These are phyloP conservation scores for Salvia splendens DNA, from an alignment of 257 asterid genomes.

Conservation along the genomic window DNA sequence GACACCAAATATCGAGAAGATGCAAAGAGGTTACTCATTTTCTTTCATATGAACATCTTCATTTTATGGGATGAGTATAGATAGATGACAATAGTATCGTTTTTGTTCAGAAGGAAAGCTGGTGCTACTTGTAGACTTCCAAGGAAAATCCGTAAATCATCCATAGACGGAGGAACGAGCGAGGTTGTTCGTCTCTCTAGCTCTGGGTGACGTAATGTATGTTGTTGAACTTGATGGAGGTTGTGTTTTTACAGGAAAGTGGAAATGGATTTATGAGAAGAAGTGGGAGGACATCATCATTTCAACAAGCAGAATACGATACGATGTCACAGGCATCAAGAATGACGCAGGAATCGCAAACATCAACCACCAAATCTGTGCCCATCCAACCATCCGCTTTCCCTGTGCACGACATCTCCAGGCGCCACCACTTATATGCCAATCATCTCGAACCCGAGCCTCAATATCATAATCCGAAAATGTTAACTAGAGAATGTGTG, in stretches of 20 bases:
- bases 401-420: no score
- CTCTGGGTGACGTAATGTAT: background rate
- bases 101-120: conserved; percentile 50
- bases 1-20: conserved; percentile 88
- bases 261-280: conserved; percentile 39
- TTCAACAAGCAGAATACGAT: conserved; percentile 44
- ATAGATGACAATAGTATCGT: no score
- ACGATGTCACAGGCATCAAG: conserved; percentile 80
- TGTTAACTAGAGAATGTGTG: background rate
- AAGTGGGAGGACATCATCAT: conserved; percentile 47
- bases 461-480: background rate
- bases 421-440: conserved; percentile 25
- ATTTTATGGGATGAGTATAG: no score
- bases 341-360: conserved; percentile 59
- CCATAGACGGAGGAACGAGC: conserved; percentile 48
- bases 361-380: conserved; percentile 60
- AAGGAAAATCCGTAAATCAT: conserved; percentile 52
- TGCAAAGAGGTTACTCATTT: conserved; percentile 50
- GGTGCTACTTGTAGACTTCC: conserved; percentile 53
- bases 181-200: conserved; percentile 45
- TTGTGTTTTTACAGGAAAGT: conserved; percentile 41
- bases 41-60: background rate
- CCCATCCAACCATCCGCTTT: conserved; percentile 50
- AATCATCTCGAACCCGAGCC: conserved; percentile 17
- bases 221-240: conserved; percentile 41